Base-by-base conservation (phyloP, 2,329 filamentous ascomycete genomes). In the Massarina eburnea region DNA sequence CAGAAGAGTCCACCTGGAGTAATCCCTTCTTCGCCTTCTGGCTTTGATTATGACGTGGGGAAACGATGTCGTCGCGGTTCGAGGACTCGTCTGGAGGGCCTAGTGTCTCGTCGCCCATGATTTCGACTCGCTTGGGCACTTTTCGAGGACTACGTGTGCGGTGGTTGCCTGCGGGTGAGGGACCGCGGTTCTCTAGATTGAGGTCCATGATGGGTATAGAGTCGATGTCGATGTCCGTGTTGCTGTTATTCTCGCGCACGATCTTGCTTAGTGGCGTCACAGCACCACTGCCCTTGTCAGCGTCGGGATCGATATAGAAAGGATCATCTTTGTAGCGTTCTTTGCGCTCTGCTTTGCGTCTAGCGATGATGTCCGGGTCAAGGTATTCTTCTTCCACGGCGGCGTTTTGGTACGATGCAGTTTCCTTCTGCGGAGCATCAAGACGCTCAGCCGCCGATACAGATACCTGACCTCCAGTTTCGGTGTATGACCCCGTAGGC, bases 161-260 rank as follows among this genome's bases (percentile, higher is more conserved):
- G 15, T 58, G 47, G 26, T 60, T 57, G 4, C 49, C 53, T 5
- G 51, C 58, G 39, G 57, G 52, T 2, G 43, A 52, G 20, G 46
- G 54, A 20, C 49, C 54, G 27, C 49, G 39, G 15, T 54, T 57
- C 29, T 85, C 84, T 7, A 96, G 79, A 51, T 95, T 85, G 37
- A 99, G 79, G 65, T 95, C 85, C 84, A 99, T 94, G 60, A 99
- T 92, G 2, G 94, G 94, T 59, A 99, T 99, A 2, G 89, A 83
- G 70, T 99, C 94, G 34, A 99, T 86, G 64, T 99, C 92, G 8
- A 97, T 86, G 2, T 86, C 66, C n/a, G 59, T 58, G n/a, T 86
- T 65, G n/a, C 56, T 58, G 15, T 92, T 91, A 46, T 83, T 83
- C 46, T 79, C 69, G 15, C 71, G 67, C 8, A 79, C 83, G 47